Evolutionary conservation across 495 filamentous ascomycete species (phyloP).

Genomic region (Acidomyces sp.): DNA sequence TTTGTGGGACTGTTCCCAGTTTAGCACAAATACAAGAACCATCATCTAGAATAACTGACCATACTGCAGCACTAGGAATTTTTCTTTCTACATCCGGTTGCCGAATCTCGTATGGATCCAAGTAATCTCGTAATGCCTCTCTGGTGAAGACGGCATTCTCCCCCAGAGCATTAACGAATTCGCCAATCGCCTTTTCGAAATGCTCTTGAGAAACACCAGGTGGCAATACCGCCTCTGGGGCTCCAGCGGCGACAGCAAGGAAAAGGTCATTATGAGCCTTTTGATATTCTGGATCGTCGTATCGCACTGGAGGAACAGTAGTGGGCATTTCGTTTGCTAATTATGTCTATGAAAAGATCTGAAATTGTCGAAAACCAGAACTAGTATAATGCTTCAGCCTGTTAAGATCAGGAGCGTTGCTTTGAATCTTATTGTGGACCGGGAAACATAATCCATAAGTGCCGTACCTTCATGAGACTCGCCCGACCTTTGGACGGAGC

Average conservation of each 20-base stretch:
- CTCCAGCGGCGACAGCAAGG: slow-evolving; percentile 10
- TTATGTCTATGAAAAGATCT: no score
- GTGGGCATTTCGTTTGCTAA: slow-evolving; percentile 2
- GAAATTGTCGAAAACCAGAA: no score
- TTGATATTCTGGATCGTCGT: slow-evolving; percentile 18
- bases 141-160: slow-evolving; percentile 28
- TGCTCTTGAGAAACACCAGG: slow-evolving; percentile 31
- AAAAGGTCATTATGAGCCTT: slow-evolving; percentile 18
- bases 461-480: no score
- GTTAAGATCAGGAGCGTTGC: no score
- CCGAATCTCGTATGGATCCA: slow-evolving; percentile 34
- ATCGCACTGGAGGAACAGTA: slow-evolving; percentile 3
- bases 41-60: slow-evolving; percentile 20
- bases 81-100: slow-evolving; percentile 27
- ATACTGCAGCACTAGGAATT: slow-evolving; percentile 34
- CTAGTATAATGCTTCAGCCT: no score
- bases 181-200: slow-evolving; percentile 23
- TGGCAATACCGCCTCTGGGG: slow-evolving; percentile 26
- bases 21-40: no score
- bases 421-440: no score
- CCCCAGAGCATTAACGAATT: slow-evolving; percentile 25
- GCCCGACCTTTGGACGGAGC: no score
- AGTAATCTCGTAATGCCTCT: slow-evolving; percentile 31
- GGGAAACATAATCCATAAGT: no score
- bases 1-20: neutral